Base-by-base conservation (phyloP, 768 basidiomycete genomes). In the Trametes cubensis region DNA sequence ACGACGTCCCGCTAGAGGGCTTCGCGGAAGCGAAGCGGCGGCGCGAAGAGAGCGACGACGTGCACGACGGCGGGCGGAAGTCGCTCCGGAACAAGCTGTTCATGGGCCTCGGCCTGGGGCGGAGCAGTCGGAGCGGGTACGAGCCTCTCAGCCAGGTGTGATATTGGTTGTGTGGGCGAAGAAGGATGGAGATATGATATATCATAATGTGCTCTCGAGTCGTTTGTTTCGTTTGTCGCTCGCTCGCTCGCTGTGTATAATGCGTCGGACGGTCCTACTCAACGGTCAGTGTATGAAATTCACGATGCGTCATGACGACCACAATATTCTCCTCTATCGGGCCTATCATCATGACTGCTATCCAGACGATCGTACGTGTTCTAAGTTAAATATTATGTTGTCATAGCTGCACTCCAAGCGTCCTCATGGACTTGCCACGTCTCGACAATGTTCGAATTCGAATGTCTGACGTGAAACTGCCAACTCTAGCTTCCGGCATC, bases 1-100 rank as follows among this genome's bases (percentile, higher is more conserved):
- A 95, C 76, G 93, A 95, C 75, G 85, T 98, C 25, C 95, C 95
- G 5, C 64, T 79, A 3, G 94, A 95, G 71, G 95, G 94, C 14
- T 94, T 94, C 72, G 74, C 76, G 55, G 90, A 91, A 74, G 90
- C 87, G 66, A 87, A 88, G 77, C 77, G 80, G 68, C 80, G 82
- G 71, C 76, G 75, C 48, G 76, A 78, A 70, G 88, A 89, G 69
- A 86, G 84, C 47, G 84, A 85, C 34, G 86, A 82, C 60, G 15
- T 65, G 28, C 81, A 78, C 14, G 58, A 47, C 4, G 70, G 68
- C 47, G 75, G 77, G 39, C 64, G 73, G 55, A 81, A 81, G 66
- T 73, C 75, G 23, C 67, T 79, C 71, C 65, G 83, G 66, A 82
- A 82, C 72, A 79, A 81, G 8, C 63, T 88, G 63, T 78, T 87